These are phyloP conservation scores for Silene vulgaris DNA, from an alignment of 179 eudicot species.

Conservation along the genomic window DNA sequence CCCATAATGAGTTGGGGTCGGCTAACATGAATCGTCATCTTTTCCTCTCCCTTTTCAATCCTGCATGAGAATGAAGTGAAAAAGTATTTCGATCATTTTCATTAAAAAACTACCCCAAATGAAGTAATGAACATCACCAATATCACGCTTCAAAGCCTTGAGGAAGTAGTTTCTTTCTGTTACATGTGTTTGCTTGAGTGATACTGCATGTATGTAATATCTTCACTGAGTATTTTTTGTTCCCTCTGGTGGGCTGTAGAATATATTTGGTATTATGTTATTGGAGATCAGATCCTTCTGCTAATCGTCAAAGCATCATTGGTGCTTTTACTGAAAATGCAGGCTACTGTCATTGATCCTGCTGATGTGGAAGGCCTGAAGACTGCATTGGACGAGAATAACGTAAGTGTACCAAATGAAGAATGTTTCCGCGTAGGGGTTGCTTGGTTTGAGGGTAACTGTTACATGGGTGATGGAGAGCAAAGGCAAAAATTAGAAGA, in stretches of 20 bases:
- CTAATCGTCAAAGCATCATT: background rate
- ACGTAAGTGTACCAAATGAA: slow-evolving; percentile 39
- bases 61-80: too few species aligned
- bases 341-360: slow-evolving; percentile 96
- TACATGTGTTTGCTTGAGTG: background rate
- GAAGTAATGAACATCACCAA: too few species aligned
- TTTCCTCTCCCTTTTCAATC: too few species aligned
- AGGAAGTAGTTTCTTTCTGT: background rate
- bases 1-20: too few species aligned
- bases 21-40: too few species aligned
- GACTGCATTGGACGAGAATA: slow-evolving; percentile 65
- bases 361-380: slow-evolving; percentile 78
- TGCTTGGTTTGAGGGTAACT: background rate
- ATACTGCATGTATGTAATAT: background rate
- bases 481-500: background rate
- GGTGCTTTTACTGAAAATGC: slow-evolving; percentile 19
- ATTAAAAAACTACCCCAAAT: too few species aligned
- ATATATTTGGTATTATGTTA: background rate
- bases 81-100: too few species aligned
- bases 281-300: background rate
- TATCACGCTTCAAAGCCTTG: too few species aligned
- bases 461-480: background rate
- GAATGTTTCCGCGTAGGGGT: background rate
- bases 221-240: background rate
- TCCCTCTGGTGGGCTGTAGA: background rate